Percentiles rank a stretch among this genome's conserved stretches.
Evolutionary conservation across 2,329 filamentous ascomycete species (phyloP).

Genomic region (Xylaria sp.): DNA sequence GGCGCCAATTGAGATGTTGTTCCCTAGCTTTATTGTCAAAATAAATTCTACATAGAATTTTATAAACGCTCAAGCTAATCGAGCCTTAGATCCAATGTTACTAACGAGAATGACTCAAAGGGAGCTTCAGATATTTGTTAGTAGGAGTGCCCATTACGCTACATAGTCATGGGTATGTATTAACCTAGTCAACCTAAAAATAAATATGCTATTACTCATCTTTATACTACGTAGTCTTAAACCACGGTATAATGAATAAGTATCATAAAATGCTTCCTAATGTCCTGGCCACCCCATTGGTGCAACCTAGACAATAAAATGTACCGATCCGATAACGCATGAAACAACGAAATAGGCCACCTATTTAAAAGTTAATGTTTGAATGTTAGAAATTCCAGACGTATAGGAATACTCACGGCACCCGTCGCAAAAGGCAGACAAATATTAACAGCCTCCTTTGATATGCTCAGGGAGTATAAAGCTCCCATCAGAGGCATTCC

Average conservation of each 20-base stretch:
- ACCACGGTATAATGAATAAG: background rate
- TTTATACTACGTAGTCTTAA: background rate
- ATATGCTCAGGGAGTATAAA: slow-evolving; percentile 28
- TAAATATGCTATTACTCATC: background rate
- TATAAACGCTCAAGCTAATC: too few species aligned
- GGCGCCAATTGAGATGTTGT: too few species aligned
- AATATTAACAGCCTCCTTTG: slow-evolving; percentile 1
- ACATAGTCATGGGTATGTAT: too few species aligned
- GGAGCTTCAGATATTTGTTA: too few species aligned
- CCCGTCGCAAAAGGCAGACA: slow-evolving; percentile 20
- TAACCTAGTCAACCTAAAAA: background rate
- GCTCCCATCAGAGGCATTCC: slow-evolving; percentile 33
- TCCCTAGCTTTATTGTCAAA: too few species aligned
- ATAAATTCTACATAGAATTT: too few species aligned
- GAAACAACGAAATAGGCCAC: slow-evolving; percentile 24
- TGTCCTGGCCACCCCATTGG: background rate
- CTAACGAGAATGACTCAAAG: too few species aligned
- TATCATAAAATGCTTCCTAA: background rate
- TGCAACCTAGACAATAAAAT: slow-evolving; percentile 1
- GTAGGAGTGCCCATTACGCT: too few species aligned
- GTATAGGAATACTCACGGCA: slow-evolving; percentile 4
- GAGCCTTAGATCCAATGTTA: too few species aligned
- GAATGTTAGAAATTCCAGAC: background rate
- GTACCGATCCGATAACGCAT: slow-evolving; percentile 19
- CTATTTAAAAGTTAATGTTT: slow-evolving; percentile 14